These are phyloP conservation scores for Gilbertella persicaria DNA, from an alignment of 371 early-diverging fungal species.

Conservation along the genomic window DNA sequence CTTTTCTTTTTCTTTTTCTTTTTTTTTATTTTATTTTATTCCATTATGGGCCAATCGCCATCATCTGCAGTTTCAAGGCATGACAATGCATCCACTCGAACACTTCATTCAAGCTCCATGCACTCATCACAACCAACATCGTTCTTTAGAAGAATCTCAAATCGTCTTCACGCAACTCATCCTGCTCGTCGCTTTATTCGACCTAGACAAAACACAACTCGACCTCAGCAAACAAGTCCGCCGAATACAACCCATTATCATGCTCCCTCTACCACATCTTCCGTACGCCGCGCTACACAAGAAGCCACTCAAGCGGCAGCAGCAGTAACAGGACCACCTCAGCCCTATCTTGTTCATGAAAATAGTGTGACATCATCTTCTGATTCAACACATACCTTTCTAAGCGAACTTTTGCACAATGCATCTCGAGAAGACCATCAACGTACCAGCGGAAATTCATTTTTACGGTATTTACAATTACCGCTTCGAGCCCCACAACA, in stretches of 20 bases:
- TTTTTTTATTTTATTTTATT: not conserved
- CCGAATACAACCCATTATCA: slow-evolving; percentile 3
- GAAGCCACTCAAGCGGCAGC: slow-evolving; percentile 23
- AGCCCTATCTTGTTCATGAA: slow-evolving; percentile 1
- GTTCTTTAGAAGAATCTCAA: slow-evolving; percentile 22
- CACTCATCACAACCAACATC: slow-evolving; percentile 15
- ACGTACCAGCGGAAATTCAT: not conserved
- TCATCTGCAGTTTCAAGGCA: slow-evolving; percentile 9
- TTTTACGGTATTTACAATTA: slow-evolving; percentile 15
- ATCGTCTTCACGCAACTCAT: slow-evolving; percentile 17
- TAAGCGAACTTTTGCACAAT: not conserved
- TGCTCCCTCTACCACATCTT: slow-evolving; percentile 21
- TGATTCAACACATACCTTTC: not conserved
- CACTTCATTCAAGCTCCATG: slow-evolving; percentile 27
- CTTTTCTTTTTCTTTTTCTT: not conserved
- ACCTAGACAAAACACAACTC: not conserved
- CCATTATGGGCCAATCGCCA: slow-evolving; percentile 12
- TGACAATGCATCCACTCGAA: slow-evolving; percentile 27
- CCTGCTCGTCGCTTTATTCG: slow-evolving; percentile 11
- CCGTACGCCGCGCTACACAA: slow-evolving; percentile 20
- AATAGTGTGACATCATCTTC: slow-evolving; percentile 11
- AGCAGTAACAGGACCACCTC: slow-evolving; percentile 26
- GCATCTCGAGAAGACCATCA: not conserved
- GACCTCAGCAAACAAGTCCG: not conserved
- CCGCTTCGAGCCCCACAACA: not conserved